These are phyloP conservation scores for Ogataea haglerorum DNA, from an alignment of 805 yeast species.

Conservation along the genomic window DNA sequence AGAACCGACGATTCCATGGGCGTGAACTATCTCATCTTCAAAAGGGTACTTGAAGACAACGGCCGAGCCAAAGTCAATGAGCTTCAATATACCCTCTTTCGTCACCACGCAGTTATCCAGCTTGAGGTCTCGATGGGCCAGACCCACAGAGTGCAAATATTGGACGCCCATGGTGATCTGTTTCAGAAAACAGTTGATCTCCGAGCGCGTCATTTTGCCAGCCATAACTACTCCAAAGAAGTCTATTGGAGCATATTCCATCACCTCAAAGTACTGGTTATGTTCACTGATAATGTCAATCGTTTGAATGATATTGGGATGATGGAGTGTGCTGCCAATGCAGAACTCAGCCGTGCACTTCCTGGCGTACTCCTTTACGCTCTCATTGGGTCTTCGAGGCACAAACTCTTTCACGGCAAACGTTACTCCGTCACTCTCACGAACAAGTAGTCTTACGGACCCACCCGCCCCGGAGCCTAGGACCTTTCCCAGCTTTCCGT, in stretches of 20 bases:
- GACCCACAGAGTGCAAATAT: constrained; percentile 72
- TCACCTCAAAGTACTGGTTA: constrained; percentile 71
- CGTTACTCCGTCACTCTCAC: constrained; percentile 65
- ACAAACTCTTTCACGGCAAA: constrained; percentile 86
- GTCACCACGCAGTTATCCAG: constrained; percentile 82
- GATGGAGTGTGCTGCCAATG: constrained; percentile 77
- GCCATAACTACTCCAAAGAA: constrained; percentile 87
- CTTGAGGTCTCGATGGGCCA: constrained; percentile 80
- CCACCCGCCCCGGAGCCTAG: constrained; percentile 90
- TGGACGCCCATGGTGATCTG: constrained; percentile 71
- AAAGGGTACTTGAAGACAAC: constrained; percentile 78
- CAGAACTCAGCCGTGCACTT: constrained; percentile 88
- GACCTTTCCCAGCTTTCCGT: constrained; percentile 70
- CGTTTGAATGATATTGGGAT: constrained; percentile 77
- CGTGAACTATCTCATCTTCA: constrained; percentile 53
- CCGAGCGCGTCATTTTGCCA: constrained; percentile 75
- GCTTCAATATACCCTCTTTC: constrained; percentile 65
- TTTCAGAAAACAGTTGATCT: constrained; percentile 76
- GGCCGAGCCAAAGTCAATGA: constrained; percentile 83
- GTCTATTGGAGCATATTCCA: constrained; percentile 85
- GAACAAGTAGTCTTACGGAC: constrained; percentile 65
- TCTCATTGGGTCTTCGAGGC: constrained; percentile 65
- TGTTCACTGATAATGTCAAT: constrained; percentile 69
- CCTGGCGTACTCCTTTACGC: constrained; percentile 73
- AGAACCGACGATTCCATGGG: constrained; percentile 79